Evolutionary conservation across 805 yeast species (phyloP), one percentile per base, ranked within the genome.

Genomic region (Sugiyamaella boreocaroliniensis): DNA sequence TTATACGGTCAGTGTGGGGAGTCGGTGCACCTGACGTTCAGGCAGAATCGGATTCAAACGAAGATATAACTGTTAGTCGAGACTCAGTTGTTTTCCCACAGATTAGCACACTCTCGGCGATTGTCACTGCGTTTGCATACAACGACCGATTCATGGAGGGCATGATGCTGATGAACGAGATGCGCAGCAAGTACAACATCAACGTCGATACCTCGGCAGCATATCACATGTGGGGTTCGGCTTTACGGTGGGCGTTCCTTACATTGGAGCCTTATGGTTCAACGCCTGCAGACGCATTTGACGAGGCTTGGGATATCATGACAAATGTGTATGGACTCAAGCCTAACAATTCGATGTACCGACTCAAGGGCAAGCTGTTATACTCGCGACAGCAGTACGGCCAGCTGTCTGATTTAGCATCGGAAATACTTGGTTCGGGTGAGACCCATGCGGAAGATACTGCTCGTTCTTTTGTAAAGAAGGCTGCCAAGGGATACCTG

Each of bases 1-100:
- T 68, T 10, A 41, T 66, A 11, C 44, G 50, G 14, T 57, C 57
- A 29, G 52, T 64, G 5, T 70, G 73, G 73, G 59, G 61, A 15
- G 49, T 60, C 48, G 45, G 37, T n/a, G 9, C 40, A 7, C n/a
- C 10, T 10, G 37, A 14, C 3, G 47, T 29, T 2, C 11, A 4
- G 15, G 52, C 19, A 16, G 53, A 45, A 34, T 22, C 26, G 26
- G 26, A 6, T 6, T 6, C 26, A 22, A 22, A 3, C 26, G 41
- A 12, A 2, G 29, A n/a, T 42, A 29, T 8, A 48, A 44, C 45
- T 9, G 26, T 51, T 1, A 37, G 50, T 15, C 42, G 29, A 8
- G 54, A 53, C 16, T 51, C 67, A 15, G 44, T 44, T 3, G 18
- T 59, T 37, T 49, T 51, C 46, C 66, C 66, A 2, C 18, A 47